phyloP scores from a whole-genome alignment of 805 yeast species.

The Kuraishia borneana region DNA sequence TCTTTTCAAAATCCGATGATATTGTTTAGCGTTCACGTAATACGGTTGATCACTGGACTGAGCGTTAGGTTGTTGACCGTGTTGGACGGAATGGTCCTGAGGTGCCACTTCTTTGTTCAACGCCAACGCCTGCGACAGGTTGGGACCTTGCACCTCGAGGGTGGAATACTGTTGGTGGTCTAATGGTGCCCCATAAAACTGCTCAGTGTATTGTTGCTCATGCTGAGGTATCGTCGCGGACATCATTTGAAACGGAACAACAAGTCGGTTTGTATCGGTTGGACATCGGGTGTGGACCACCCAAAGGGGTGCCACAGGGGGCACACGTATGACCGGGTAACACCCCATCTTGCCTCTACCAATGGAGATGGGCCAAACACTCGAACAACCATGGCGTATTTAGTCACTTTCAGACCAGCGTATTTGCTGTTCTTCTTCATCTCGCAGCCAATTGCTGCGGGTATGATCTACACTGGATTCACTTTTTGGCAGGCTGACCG shows the following conservation, averaged over 20 bases:
- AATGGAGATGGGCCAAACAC: background rate
- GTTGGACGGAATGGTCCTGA: background rate
- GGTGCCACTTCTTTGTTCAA: background rate
- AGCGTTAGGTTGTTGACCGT: background rate
- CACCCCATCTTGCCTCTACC: background rate
- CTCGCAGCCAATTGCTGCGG: conserved; percentile 26
- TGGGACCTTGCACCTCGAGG: background rate
- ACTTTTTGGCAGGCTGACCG: conserved; percentile 25
- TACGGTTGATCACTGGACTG: conserved; percentile 69
- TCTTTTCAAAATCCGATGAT: conserved; percentile 87
- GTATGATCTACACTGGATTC: conserved; percentile 17
- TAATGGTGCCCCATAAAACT: background rate
- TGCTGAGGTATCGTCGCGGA: conserved; percentile 1
- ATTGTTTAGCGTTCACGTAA: conserved; percentile 96
- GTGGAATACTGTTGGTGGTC: background rate
- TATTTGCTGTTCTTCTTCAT: conserved; percentile 21
- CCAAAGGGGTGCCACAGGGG: background rate
- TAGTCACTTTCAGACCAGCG: conserved; percentile 24
- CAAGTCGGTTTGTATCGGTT: too few relatives aligned
- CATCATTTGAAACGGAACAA: too few relatives aligned
- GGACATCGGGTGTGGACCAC: background rate
- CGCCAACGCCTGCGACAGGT: background rate
- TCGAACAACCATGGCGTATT: conserved; percentile 7
- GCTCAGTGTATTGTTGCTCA: background rate
- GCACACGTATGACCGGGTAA: background rate